Evolutionary conservation across 2,329 filamentous ascomycete genomes (phyloP), one percentile per base, ranked within the genome.

Genomic region (Aspergillus caelatus): DNA sequence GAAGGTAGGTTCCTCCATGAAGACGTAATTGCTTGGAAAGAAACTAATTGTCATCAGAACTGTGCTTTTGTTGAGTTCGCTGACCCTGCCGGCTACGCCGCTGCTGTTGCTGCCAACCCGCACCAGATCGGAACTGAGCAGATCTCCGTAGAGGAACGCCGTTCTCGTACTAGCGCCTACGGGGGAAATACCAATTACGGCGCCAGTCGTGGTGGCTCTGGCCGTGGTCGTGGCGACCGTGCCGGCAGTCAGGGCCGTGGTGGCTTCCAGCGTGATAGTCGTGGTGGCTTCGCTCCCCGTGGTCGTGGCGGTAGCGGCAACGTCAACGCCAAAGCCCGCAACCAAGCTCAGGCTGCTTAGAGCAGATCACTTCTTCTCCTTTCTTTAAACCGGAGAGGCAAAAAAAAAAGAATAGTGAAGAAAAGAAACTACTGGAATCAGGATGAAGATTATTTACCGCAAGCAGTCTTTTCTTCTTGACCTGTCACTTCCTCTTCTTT

Each of bases 41-140:
- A n/a, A 26, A 66, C 56, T 68, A 48, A 58, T n/a, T 23, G 36
- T 28, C 28, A 28, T 32, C 75, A 96, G 94, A 97, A 95, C 85
- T 97, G 93, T 75, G 95, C 95, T 30, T 98, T 98, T 75, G 92
- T 97, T 64, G 95, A 99, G 78, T 99, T 95, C 79, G 91, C 89
- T 75, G 91, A 90, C 54, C 77, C 88, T 26, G 88, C 93, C 61
- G 93, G 88, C 54, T 97, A 96, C 81, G 87, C 92, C 77, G 90
- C 91, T 66, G 95, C 95, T 50, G 85, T 92, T 43, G 87, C 87
- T 65, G 91, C 90, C 70, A 98, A 96, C 82, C 94, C 94, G 41
- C 93, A 96, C 81, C 86, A 86, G 52, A 87, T 99, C 67, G 92
- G 91, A 71, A 91, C 89, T 70, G 91, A 97, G 79, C 89, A 88